Evolutionary conservation across 2,329 filamentous ascomycete genomes (phyloP).

Genomic region (Aspergillus sp.): DNA sequence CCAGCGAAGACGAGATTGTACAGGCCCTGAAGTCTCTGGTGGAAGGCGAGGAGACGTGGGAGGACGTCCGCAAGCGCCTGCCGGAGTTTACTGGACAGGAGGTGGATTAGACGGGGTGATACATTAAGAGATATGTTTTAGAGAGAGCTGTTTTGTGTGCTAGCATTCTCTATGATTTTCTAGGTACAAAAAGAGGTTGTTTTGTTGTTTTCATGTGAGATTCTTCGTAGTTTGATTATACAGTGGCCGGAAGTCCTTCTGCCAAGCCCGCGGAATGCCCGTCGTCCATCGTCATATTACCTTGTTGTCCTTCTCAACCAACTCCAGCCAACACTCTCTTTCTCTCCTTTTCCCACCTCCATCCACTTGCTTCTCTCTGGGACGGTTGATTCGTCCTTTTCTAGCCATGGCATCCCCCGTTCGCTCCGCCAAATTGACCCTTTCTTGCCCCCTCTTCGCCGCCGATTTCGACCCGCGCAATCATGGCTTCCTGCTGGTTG

Average conservation of each 20-base stretch:
- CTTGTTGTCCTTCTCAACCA: constrained; percentile 3
- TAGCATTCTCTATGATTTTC: neutral
- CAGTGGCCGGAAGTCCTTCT: neutral
- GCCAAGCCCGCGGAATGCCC: neutral
- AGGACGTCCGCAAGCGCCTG: constrained; percentile 72
- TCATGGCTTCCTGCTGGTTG: constrained; percentile 72
- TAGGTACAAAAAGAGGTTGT: no score
- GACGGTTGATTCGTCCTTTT: constrained; percentile 5
- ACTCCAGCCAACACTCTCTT: constrained; percentile 7
- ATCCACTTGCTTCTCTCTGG: constrained; percentile 2
- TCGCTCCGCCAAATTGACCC: constrained; percentile 59
- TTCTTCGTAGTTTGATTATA: neutral
- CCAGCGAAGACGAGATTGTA: constrained; percentile 75
- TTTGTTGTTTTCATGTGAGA: no score
- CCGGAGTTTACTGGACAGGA: constrained; percentile 81
- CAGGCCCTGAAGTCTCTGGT: constrained; percentile 66
- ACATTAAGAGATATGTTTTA: neutral
- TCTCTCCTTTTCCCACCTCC: neutral
- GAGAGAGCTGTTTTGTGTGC: neutral
- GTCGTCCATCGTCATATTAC: neutral
- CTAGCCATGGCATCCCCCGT: constrained; percentile 39
- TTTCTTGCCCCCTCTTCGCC: constrained; percentile 81
- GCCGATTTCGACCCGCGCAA: constrained; percentile 85
- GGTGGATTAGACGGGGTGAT: constrained; percentile 39
- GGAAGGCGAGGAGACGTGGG: constrained; percentile 64